phyloP scores from a whole-genome alignment of 1,284 basidiomycete species.

The Schizophyllum commune region DNA sequence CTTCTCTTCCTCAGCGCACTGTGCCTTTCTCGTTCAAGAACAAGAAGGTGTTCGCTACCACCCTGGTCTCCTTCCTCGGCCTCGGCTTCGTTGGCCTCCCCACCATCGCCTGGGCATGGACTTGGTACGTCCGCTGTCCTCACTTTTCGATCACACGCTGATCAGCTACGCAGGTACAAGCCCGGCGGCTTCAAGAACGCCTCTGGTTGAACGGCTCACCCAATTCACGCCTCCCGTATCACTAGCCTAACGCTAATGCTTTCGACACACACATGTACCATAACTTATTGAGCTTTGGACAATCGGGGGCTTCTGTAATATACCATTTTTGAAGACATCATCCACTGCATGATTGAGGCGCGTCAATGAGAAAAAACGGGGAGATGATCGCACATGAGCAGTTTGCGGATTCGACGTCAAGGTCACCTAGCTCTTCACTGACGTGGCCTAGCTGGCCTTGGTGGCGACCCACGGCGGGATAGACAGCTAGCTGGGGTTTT shows the following conservation, averaged over 20 bases:
- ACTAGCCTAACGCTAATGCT: background rate
- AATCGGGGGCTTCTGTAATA: background rate
- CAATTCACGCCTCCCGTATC: background rate
- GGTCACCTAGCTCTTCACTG: too few relatives aligned
- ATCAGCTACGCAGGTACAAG: background rate
- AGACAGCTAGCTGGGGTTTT: too few relatives aligned
- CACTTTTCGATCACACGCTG: background rate
- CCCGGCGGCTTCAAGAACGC: background rate
- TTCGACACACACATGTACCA: background rate
- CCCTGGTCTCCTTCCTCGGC: background rate
- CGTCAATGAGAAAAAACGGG: background rate
- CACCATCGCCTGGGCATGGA: background rate
- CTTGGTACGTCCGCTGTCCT: background rate
- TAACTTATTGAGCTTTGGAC: background rate
- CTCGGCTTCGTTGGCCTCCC: background rate
- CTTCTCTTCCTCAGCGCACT: background rate
- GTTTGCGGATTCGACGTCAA: too few relatives aligned
- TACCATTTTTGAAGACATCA: background rate
- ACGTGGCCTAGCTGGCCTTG: too few relatives aligned
- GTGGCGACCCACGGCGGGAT: too few relatives aligned
- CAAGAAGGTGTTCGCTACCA: background rate
- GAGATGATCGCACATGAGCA: too few relatives aligned
- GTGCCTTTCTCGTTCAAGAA: background rate
- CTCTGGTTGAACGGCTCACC: background rate
- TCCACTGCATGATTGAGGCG: background rate